phyloP scores from a whole-genome alignment of 148 eudicot species.

The Chenopodium quinoa region DNA sequence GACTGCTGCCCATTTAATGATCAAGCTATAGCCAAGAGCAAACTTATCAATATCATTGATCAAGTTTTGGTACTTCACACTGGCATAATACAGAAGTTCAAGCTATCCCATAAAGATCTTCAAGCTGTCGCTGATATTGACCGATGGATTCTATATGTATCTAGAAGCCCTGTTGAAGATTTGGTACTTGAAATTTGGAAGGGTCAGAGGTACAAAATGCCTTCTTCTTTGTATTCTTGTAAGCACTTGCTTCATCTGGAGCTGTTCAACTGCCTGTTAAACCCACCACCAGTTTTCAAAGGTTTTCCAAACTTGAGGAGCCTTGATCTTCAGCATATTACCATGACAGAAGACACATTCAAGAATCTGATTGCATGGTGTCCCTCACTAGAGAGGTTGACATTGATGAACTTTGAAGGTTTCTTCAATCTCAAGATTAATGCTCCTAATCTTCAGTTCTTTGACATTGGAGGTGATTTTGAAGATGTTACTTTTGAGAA shows the following conservation, averaged over 20 bases:
- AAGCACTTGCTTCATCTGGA: conserved; percentile 66
- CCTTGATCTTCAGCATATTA: conserved; percentile 89
- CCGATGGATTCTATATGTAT: conserved; percentile 73
- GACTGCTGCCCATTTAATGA: conserved; percentile 59
- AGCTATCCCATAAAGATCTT: conserved; percentile 78
- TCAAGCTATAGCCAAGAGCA: conserved; percentile 45
- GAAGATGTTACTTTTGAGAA: conserved; percentile 55
- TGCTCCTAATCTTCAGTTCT: conserved; percentile 82
- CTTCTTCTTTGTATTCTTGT: conserved; percentile 56
- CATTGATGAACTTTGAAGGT: conserved; percentile 87
- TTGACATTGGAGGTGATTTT: conserved; percentile 77
- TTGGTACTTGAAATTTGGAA: conserved; percentile 86
- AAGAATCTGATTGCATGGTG: conserved; percentile 58
- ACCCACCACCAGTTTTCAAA: conserved; percentile 42
- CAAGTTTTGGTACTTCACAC: conserved; percentile 70
- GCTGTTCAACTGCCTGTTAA: conserved; percentile 70
- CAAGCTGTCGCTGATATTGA: conserved; percentile 78
- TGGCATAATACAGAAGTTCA: conserved; percentile 66
- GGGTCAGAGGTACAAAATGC: conserved; percentile 83
- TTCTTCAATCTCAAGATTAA: conserved; percentile 56
- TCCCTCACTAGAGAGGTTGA: conserved; percentile 69
- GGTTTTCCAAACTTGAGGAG: conserved; percentile 69
- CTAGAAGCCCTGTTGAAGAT: conserved; percentile 59
- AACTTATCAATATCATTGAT: conserved; percentile 65
- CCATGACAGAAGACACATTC: conserved; percentile 68